Evolutionary conservation across 805 yeast species (phyloP).

Genomic region (Myxozyma sirexii): DNA sequence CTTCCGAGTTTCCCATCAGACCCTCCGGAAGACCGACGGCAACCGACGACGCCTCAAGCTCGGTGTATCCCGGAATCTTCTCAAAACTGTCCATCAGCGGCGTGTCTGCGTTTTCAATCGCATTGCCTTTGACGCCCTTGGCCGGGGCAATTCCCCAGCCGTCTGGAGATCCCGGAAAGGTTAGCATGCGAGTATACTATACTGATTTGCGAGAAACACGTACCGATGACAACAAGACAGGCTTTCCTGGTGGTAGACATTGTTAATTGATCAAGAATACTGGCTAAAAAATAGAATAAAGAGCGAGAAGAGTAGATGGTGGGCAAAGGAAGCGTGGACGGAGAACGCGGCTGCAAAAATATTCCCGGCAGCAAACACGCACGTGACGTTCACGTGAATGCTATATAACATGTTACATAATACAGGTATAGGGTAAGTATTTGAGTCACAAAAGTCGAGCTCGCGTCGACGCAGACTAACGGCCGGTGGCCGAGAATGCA

Average conservation of each 20-base stretch:
- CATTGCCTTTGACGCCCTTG: conserved; percentile 31
- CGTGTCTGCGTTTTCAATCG: conserved; percentile 34
- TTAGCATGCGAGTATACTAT: too few relatives aligned
- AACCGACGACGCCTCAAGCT: conserved; percentile 33
- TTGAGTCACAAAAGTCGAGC: too few relatives aligned
- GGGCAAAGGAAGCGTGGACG: too few relatives aligned
- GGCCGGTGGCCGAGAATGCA: too few relatives aligned
- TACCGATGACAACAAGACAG: conserved; percentile 34
- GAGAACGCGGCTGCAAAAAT: too few relatives aligned
- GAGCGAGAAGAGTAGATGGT: background rate
- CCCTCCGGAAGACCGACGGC: conserved; percentile 37
- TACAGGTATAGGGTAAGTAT: too few relatives aligned
- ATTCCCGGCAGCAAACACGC: too few relatives aligned
- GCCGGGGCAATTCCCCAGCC: conserved; percentile 34
- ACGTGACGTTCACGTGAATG: too few relatives aligned
- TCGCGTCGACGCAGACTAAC: too few relatives aligned
- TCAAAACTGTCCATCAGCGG: conserved; percentile 33
- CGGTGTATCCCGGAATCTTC: conserved; percentile 29
- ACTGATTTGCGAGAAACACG: too few relatives aligned
- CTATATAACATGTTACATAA: too few relatives aligned
- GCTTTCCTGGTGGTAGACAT: conserved; percentile 27
- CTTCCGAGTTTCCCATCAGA: conserved; percentile 37
- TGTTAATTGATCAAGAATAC: background rate
- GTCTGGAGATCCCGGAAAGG: conserved; percentile 7
- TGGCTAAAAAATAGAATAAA: background rate